A percentile compares a stretch with the other conserved stretches of the same genome.
Evolutionary conservation across 257 asterid species (phyloP).

Genomic region (Nicotiana attenuata): DNA sequence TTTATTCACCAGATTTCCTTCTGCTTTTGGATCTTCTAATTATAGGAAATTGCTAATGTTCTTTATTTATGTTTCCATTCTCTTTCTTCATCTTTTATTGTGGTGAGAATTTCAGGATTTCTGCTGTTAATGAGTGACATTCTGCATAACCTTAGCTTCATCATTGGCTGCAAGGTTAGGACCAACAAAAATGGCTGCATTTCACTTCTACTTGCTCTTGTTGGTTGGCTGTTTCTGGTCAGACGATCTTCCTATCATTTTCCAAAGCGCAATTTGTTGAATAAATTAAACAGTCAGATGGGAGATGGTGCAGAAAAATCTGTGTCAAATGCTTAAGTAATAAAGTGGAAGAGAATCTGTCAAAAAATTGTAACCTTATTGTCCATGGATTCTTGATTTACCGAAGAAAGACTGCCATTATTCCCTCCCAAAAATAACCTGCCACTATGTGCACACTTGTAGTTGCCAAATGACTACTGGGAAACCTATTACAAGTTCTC

Average conservation of each 20-base stretch:
- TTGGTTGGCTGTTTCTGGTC: slow-evolving; percentile 83
- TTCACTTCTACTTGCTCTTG: slow-evolving; percentile 75
- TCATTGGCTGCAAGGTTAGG: slow-evolving; percentile 77
- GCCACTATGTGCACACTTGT: neutral
- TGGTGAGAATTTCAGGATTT: slow-evolving; percentile 33
- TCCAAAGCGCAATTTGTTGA: neutral
- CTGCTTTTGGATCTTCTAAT: neutral
- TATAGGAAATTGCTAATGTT: neutral
- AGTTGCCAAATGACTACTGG: neutral
- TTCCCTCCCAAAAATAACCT: neutral
- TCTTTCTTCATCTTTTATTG: neutral
- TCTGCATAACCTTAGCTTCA: slow-evolving; percentile 76
- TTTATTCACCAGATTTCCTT: neutral
- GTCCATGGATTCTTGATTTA: neutral
- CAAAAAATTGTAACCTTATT: neutral
- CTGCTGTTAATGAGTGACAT: slow-evolving; percentile 68
- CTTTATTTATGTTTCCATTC: neutral
- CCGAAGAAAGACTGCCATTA: neutral
- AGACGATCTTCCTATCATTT: slow-evolving; percentile 31
- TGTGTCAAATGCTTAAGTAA: neutral
- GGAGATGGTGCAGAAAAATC: neutral
- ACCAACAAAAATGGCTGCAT: slow-evolving; percentile 78
- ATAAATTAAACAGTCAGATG: neutral
- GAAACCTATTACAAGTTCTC: too few relatives aligned
- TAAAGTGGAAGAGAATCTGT: neutral